phyloP scores from a whole-genome alignment of 2,329 filamentous ascomycete species.

The Rugonectria rugulosa region DNA sequence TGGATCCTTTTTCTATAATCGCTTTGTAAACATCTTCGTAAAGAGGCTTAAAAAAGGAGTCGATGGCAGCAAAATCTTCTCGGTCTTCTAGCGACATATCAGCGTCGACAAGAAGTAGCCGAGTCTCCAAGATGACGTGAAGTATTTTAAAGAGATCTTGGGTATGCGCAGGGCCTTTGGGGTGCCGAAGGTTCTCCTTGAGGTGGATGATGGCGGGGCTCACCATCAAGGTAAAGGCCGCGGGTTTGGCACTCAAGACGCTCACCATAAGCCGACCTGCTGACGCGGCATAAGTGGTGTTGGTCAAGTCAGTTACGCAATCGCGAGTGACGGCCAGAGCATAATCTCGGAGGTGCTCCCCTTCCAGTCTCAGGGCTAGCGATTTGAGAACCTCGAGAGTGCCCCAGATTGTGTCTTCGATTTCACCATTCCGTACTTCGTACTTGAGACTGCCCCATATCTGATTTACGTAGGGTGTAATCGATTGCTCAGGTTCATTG shows the following conservation, averaged over 20 bases:
- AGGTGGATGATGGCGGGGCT: constrained; percentile 57
- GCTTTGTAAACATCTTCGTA: constrained; percentile 54
- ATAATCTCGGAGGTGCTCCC: constrained; percentile 54
- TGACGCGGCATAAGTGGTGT: constrained; percentile 58
- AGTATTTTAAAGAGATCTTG: constrained; percentile 61
- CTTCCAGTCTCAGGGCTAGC: constrained; percentile 55
- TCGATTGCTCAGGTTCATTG: constrained; percentile 52
- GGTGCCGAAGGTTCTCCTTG: constrained; percentile 58
- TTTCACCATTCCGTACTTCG: constrained; percentile 67
- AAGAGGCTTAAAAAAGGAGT: constrained; percentile 49
- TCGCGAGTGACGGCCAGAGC: constrained; percentile 59
- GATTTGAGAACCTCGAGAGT: constrained; percentile 63
- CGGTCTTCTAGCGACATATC: constrained; percentile 47
- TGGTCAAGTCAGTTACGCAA: constrained; percentile 61
- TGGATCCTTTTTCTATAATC: constrained; percentile 43
- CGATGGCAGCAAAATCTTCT: constrained; percentile 47
- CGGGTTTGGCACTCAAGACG: constrained; percentile 56
- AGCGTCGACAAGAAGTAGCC: constrained; percentile 48
- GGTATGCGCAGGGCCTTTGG: constrained; percentile 58
- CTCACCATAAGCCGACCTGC: constrained; percentile 62
- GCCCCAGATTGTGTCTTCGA: constrained; percentile 63
- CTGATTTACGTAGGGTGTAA: constrained; percentile 57
- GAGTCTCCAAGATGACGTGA: constrained; percentile 58
- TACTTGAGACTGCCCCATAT: constrained; percentile 70
- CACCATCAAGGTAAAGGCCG: constrained; percentile 57